A percentile compares a stretch with the other conserved stretches of the same genome.
Evolutionary conservation across 257 asterid genomes (phyloP).

Genomic region (Lycium ferocissimum): DNA sequence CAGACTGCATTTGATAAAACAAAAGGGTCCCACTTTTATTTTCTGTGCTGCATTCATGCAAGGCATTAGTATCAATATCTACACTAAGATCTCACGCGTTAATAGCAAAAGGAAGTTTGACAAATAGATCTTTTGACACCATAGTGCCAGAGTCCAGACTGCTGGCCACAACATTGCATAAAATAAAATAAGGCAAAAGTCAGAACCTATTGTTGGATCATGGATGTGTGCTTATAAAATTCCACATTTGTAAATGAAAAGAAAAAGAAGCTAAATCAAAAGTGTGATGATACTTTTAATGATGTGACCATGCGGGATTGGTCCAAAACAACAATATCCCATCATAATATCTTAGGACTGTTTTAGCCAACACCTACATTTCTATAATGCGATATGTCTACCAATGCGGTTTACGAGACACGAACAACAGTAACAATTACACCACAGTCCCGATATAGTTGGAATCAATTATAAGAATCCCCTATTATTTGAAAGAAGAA

Average conservation of each 20-base stretch:
- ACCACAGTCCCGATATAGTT: background rate
- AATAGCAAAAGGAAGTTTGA: background rate
- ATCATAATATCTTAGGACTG: background rate
- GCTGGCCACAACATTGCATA: background rate
- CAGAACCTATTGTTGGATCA: background rate
- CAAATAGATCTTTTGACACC: background rate
- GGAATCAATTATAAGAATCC: background rate
- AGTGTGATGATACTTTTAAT: background rate
- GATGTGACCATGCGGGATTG: background rate
- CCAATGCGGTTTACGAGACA: background rate
- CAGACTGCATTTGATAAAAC: background rate
- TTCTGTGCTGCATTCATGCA: background rate
- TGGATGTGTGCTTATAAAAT: background rate
- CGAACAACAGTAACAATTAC: background rate
- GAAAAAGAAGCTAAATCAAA: background rate
- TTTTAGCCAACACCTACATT: background rate
- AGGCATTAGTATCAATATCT: background rate
- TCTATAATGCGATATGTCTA: background rate
- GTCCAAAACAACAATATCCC: background rate
- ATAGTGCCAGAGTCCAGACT: background rate
- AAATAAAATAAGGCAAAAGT: background rate
- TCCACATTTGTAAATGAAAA: background rate
- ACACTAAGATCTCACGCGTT: background rate
- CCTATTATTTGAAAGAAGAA: background rate
- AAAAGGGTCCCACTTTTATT: constrained; percentile 5